Evolutionary conservation across 192 early-diverging fungal genomes (phyloP), one percentile per base, ranked within the genome.

Genomic region (Ambispora gerdemannii): DNA sequence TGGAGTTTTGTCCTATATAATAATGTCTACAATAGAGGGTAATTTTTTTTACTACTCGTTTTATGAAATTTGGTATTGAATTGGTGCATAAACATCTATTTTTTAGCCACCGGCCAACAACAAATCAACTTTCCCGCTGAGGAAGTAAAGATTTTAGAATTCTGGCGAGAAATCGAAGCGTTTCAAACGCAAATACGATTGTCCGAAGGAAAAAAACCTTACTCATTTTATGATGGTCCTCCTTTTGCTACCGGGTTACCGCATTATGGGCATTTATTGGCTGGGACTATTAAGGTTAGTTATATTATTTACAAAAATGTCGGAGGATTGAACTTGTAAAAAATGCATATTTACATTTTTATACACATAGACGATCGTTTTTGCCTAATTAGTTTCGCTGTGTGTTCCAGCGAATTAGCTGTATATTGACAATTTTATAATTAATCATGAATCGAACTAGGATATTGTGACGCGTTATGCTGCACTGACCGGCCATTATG

Each of bases 211-310:
- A 43, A 47, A 28, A 35, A 50, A 73, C 84, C 87, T 17, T 99
- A 90, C 69, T 84, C 92, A 31, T 99, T 99, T 84, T 99, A 93
- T 81, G 97, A 99, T 77, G 97, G 97, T 31, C 97, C 97, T 53
- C 97, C 97, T 50, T 99, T 99, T 76, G 96, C 96, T 62, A 99
- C 97, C 15, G 97, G 97, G 17, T 80, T 97, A 62, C 97, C 97
- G 35, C 97, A 99, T 77, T 98, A 99, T 76, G 97, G 97, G 56
- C 97, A 99, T 74, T 85, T 99, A 85, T 85, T 99, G 4, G 95
- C 96, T 19, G 96, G 97, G 75, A 98, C 97, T 72, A 97, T 99
- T 82, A 99, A 99, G 87, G 91, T 92, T 76, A 43, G 31, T 30
- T 52, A 34, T 22, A 24, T 50, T 1, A 43, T 10, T 10, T 6